Conservation (phyloP, 2,329 filamentous ascomycete species). For the Nemania sp. region DNA sequence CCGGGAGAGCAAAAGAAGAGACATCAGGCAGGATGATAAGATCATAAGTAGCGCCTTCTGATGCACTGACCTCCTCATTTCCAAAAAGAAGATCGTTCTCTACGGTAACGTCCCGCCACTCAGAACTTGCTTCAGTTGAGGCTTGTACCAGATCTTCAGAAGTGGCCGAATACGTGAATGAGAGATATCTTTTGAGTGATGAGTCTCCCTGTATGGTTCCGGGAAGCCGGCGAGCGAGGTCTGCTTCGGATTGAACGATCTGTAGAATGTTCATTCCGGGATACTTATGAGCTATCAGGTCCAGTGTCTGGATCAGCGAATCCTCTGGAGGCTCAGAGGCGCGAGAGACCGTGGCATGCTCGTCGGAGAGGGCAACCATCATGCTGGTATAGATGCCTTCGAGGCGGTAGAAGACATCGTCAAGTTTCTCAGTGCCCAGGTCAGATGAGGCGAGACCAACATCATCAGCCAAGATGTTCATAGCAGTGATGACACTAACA, state of each 20-base stretch:
- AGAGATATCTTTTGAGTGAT: conserved; percentile 12
- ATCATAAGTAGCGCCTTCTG: conserved; percentile 14
- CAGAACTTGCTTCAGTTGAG: conserved; percentile 5
- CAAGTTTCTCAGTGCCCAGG: conserved; percentile 1
- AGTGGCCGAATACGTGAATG: conserved; percentile 16
- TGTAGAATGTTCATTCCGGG: conserved; percentile 21
- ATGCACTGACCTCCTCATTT: conserved; percentile 10
- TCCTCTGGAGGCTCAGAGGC: neutral
- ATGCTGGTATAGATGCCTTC: conserved; percentile 19
- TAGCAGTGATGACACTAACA: neutral
- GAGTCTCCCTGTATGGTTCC: conserved; percentile 15
- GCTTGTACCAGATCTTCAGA: conserved; percentile 18
- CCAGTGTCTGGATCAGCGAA: conserved; percentile 9
- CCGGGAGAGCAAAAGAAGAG: conserved; percentile 13
- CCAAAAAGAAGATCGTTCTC: conserved; percentile 15
- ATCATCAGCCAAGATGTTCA: conserved; percentile 7
- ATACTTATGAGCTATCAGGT: conserved; percentile 22
- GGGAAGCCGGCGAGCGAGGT: conserved; percentile 15
- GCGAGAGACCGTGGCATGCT: neutral
- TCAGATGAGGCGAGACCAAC: conserved; percentile 13
- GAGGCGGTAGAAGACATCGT: conserved; percentile 14
- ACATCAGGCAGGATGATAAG: conserved; percentile 15
- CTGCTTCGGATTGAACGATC: conserved; percentile 16
- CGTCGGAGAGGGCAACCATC: conserved; percentile 12
- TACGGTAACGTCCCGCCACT: conserved; percentile 15